Base-by-base conservation (phyloP, 495 filamentous ascomycete genomes). In the Pseudoneurospora amorphoporcata region DNA sequence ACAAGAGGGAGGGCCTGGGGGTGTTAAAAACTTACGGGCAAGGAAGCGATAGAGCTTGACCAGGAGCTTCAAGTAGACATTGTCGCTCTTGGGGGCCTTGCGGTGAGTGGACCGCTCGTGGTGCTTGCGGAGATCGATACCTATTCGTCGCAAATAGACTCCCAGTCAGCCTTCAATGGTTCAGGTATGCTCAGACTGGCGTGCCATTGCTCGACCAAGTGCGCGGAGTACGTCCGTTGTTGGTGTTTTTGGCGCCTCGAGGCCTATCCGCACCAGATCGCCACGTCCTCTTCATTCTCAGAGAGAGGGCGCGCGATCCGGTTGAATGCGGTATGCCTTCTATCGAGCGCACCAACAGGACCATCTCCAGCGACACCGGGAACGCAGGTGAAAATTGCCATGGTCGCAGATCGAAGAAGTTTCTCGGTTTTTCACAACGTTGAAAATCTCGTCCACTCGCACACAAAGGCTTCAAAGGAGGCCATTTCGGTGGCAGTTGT, bases 1-100 rank as follows among this genome's bases (percentile, higher is more conserved):
- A 9, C 42, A 43, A 43, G 16, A 53, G 61, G 69, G 39, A 53
- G 29, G 23, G 23, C 23, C 23, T 23, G 23, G 23, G 12, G 45
- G 6, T 4, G 39, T 69, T 23, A 43, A 32, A 37, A 75, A 90
- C 94, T 85, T 92, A 97, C 95, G 94, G 78, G 94, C 91, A 79
- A 99, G 86, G 91, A 99, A 99, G 86, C 92, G 91, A 90, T 98
- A 99, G 38, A 99, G 92, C 90, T 98, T 98, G 85, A 98, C 94
- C 81, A 98, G 87, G 76, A 99, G 91, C 88, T 94, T 93, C 80
- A 98, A 87, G 86, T 98, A 98, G 77, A 94, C 93, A 87, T 99
- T 98, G 85, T 97, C 93, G 86, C 91, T 95, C 83, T 98, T 97
- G 75, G 95, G 92, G 73, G 95, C 95, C 90, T 92, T 94, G 85